phyloP scores from a whole-genome alignment of 371 early-diverging fungal genomes.

The Mucor indicus region DNA sequence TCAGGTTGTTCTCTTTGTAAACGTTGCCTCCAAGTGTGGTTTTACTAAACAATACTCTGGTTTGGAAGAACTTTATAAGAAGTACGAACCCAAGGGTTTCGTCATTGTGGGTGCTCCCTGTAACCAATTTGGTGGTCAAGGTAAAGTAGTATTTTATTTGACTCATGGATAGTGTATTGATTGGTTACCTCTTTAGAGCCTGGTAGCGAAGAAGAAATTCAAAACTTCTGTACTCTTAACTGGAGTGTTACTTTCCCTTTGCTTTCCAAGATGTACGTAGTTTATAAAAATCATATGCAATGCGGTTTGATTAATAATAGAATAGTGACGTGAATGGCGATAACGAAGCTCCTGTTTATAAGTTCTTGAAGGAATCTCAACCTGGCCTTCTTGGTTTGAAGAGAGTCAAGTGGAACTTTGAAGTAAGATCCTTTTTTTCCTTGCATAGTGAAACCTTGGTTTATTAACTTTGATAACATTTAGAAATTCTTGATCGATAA shows the following conservation, averaged over 20 bases:
- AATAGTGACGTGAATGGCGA: constrained; percentile 71
- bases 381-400: constrained; percentile 55
- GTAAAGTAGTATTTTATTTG: constrained; percentile 4
- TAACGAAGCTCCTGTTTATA: constrained; percentile 65
- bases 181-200: constrained; percentile 42
- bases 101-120: constrained; percentile 80
- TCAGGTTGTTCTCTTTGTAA: constrained; percentile 83
- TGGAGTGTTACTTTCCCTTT: constrained; percentile 82
- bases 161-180: too few species aligned
- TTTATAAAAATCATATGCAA: constrained; percentile 5
- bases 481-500: constrained; percentile 69
- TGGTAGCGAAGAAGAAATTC: constrained; percentile 59
- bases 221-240: constrained; percentile 60
- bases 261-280: constrained; percentile 69
- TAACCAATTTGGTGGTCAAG: constrained; percentile 81
- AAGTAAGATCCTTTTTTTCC: constrained; percentile 20
- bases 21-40: constrained; percentile 94
- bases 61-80: constrained; percentile 75
- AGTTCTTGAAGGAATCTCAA: constrained; percentile 62
- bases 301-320: neutral
- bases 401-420: constrained; percentile 75
- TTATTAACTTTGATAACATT: neutral
- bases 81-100: constrained; percentile 69
- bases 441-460: too few species aligned
- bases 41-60: constrained; percentile 85